phyloP scores from a whole-genome alignment of 78 protist species.

The Guillardia theta region DNA sequence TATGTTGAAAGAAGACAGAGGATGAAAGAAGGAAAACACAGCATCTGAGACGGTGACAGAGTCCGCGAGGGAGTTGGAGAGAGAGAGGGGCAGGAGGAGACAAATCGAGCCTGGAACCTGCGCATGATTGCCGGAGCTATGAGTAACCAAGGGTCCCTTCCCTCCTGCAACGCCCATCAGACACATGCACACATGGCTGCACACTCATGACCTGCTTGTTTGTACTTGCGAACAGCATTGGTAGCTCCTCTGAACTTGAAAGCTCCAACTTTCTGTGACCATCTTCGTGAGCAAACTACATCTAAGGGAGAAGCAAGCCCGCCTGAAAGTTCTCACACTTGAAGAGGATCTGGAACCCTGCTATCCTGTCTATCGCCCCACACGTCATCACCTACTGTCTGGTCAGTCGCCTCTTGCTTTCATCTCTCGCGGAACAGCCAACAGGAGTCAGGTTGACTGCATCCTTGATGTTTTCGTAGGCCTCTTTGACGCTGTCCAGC shows the following conservation, averaged over 20 bases:
- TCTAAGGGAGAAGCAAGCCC: background rate
- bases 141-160: slow-evolving; percentile 54
- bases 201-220: background rate
- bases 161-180: background rate
- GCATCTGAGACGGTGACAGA: too few species aligned
- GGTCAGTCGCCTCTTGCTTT: background rate
- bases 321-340: slow-evolving; percentile 76
- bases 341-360: slow-evolving; percentile 40
- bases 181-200: background rate
- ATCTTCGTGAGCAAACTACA: background rate
- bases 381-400: background rate
- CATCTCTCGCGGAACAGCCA: background rate
- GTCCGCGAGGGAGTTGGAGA: too few species aligned
- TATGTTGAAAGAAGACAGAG: too few species aligned
- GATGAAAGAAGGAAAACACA: too few species aligned
- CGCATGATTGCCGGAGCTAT: background rate
- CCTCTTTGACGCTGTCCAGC: background rate
- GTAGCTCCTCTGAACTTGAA: slow-evolving; percentile 79
- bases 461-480: background rate
- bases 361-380: background rate
- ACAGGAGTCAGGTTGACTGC: background rate
- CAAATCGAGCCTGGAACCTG: background rate
- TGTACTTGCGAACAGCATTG: slow-evolving; percentile 38
- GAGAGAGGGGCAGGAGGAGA: too few species aligned
- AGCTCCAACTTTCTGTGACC: slow-evolving; percentile 56